Evolutionary conservation across 371 early-diverging fungal genomes (phyloP).

Genomic region (Gilbertella persicaria): DNA sequence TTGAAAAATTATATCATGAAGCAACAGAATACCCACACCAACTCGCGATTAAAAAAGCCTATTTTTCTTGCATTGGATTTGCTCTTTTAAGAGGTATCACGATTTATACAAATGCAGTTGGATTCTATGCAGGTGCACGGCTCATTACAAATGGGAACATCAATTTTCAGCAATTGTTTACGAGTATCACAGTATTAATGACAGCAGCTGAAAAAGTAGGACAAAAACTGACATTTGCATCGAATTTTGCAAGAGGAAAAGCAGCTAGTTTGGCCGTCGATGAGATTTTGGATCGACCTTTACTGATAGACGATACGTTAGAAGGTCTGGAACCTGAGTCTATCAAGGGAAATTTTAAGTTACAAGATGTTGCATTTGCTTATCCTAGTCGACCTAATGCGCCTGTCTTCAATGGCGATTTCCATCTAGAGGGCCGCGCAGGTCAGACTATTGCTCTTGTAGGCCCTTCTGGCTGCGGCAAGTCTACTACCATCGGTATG

Average conservation of each 20-base stretch:
- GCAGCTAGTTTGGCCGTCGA: too few relatives aligned
- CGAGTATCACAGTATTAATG: too few relatives aligned
- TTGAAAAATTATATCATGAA: slow-evolving; percentile 50
- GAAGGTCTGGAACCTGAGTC: too few relatives aligned
- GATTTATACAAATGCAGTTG: slow-evolving; percentile 52
- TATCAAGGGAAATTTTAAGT: too few relatives aligned
- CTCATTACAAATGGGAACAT: slow-evolving; percentile 56
- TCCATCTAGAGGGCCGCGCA: not conserved
- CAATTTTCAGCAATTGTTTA: too few relatives aligned
- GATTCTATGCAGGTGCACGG: slow-evolving; percentile 44
- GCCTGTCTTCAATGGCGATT: slow-evolving; percentile 68
- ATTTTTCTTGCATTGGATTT: slow-evolving; percentile 51
- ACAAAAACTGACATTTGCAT: too few relatives aligned
- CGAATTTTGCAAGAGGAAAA: too few relatives aligned
- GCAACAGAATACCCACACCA: slow-evolving; percentile 60
- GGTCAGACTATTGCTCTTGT: slow-evolving; percentile 61
- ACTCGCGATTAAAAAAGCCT: slow-evolving; percentile 50
- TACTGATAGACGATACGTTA: too few relatives aligned
- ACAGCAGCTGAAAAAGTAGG: too few relatives aligned
- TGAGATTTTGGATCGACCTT: too few relatives aligned
- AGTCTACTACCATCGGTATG: too few relatives aligned
- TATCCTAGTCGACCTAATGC: slow-evolving; percentile 69
- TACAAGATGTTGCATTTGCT: too few relatives aligned
- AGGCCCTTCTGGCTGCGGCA: slow-evolving; percentile 83
- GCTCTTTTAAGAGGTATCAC: slow-evolving; percentile 55